phyloP scores from a whole-genome alignment of 805 yeast genomes.

The Candida ascalaphidarum region DNA sequence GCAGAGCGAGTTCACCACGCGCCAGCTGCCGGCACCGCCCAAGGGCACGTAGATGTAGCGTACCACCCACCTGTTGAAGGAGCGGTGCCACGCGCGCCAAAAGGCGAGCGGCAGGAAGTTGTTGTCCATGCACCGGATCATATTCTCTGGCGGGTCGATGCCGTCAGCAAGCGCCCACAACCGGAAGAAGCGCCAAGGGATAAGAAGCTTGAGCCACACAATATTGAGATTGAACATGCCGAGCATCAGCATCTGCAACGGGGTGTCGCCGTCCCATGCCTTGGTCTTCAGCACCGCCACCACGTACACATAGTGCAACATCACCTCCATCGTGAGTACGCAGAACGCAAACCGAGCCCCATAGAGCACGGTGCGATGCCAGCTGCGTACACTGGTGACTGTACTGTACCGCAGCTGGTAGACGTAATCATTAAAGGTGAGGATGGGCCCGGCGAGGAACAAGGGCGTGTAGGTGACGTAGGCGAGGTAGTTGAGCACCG shows the following conservation, averaged over 20 bases:
- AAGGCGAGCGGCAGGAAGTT: conserved; percentile 90
- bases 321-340: conserved; percentile 78
- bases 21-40: conserved; percentile 66
- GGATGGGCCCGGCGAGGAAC: conserved; percentile 89
- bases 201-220: conserved; percentile 85
- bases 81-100: conserved; percentile 99
- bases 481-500: conserved; percentile 57
- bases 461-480: conserved; percentile 82
- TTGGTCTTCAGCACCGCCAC: conserved; percentile 85
- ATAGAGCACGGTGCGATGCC: conserved; percentile 47
- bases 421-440: conserved; percentile 86
- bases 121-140: conserved; percentile 93
- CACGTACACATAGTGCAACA: conserved; percentile 83
- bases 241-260: conserved; percentile 91
- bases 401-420: conserved; percentile 55
- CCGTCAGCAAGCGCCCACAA: conserved; percentile 90
- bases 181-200: conserved; percentile 95
- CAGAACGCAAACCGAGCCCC: conserved; percentile 65
- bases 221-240: conserved; percentile 85
- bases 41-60: conserved; percentile 86
- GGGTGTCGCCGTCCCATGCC: conserved; percentile 86
- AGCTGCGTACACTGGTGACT: conserved; percentile 47
- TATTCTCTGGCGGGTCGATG: conserved; percentile 94
- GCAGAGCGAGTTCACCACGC: conserved; percentile 69
- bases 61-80: conserved; percentile 83